These are phyloP conservation scores for Penicillium odoratum DNA, from an alignment of 495 filamentous ascomycete species.

Conservation along the genomic window DNA sequence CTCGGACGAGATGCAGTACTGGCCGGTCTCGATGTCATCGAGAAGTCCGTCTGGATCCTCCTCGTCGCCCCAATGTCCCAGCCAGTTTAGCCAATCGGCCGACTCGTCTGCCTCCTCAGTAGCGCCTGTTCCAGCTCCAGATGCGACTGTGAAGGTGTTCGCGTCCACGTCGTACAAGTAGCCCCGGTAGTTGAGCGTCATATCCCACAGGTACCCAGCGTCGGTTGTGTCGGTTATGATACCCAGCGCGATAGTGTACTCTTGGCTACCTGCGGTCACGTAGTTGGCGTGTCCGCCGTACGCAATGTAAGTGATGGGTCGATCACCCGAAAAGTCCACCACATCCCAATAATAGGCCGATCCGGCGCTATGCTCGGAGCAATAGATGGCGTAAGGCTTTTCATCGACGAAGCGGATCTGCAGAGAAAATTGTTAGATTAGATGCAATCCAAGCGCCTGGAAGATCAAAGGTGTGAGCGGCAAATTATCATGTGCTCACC, in stretches of 20 bases:
- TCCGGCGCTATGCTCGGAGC: constrained; percentile 8
- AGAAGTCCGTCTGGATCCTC: constrained; percentile 6
- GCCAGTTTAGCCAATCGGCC: constrained; percentile 6
- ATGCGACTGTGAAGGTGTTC: neutral
- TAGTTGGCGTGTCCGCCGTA: constrained; percentile 12
- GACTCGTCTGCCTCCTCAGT: constrained; percentile 8
- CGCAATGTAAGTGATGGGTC: constrained; percentile 9
- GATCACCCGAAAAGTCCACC: constrained; percentile 5
- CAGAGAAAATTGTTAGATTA: neutral
- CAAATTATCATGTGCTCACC: neutral
- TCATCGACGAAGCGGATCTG: constrained; percentile 10
- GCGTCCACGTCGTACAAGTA: constrained; percentile 7
- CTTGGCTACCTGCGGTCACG: constrained; percentile 8
- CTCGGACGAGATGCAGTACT: constrained; percentile 10
- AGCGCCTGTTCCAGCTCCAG: constrained; percentile 7
- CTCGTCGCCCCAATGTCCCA: constrained; percentile 6
- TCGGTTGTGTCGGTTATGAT: constrained; percentile 6
- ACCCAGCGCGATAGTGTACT: constrained; percentile 10
- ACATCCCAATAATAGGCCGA: constrained; percentile 12
- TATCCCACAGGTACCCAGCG: constrained; percentile 8
- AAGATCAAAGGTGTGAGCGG: neutral
- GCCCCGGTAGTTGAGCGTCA: constrained; percentile 11
- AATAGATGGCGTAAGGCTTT: constrained; percentile 8
- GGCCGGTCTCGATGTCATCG: constrained; percentile 9
- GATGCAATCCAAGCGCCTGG: neutral